Evolutionary conservation across 192 early-diverging fungal genomes (phyloP).

Genomic region (Phycomyces blakesleeanus): DNA sequence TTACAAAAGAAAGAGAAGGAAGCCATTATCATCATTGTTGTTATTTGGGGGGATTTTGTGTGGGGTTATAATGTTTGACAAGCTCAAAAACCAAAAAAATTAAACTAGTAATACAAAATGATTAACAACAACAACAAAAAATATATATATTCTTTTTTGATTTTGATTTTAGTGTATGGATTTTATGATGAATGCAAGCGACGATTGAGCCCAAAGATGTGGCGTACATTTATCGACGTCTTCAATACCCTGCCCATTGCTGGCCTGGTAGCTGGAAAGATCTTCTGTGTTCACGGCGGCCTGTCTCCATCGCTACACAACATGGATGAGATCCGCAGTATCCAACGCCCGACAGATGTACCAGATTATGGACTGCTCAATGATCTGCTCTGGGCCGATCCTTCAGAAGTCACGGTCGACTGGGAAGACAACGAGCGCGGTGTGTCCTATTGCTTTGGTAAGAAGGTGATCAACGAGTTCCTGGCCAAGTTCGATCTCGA

Average conservation of each 20-base stretch:
- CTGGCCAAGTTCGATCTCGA: constrained; percentile 84
- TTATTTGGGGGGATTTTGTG: no score
- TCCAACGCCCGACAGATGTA: constrained; percentile 83
- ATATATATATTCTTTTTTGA: no score
- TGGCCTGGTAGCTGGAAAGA: constrained; percentile 87
- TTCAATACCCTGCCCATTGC: constrained; percentile 96
- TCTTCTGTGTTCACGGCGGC: constrained; percentile 95
- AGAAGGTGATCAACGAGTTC: constrained; percentile 78
- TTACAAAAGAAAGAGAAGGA: no score
- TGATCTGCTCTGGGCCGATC: constrained; percentile 92
- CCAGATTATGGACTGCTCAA: constrained; percentile 92
- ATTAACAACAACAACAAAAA: no score
- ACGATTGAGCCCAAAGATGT: constrained; percentile 80
- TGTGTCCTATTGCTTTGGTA: constrained; percentile 93
- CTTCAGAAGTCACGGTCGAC: constrained; percentile 71
- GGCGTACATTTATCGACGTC: constrained; percentile 88
- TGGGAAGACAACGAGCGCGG: constrained; percentile 96
- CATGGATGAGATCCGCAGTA: constrained; percentile 83
- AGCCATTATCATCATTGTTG: no score
- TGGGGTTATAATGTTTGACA: no score
- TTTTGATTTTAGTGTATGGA: constrained; percentile 92
- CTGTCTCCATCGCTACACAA: constrained; percentile 74
- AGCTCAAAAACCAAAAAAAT: no score
- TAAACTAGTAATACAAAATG: no score
- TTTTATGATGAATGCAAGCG: constrained; percentile 98